Percentiles rank a stretch among this genome's conserved stretches.
Conservation (phyloP, 2,329 filamentous ascomycete species). For the Trichoderma citrinoviride region DNA sequence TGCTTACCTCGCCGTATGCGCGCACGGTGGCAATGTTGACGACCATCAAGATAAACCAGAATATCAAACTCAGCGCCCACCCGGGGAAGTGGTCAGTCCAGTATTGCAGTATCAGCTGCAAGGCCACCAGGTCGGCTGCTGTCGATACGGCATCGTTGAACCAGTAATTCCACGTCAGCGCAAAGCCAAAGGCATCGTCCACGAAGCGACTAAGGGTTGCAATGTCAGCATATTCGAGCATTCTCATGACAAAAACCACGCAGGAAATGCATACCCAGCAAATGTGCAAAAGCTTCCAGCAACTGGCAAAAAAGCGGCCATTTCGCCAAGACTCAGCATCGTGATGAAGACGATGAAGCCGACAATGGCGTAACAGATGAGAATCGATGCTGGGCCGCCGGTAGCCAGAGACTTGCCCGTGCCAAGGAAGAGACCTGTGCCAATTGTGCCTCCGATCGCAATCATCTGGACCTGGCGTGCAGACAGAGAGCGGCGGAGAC, state of each 20-base stretch:
- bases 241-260: not conserved
- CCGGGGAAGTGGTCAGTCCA: conserved; percentile 63
- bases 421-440: conserved; percentile 61
- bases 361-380: conserved; percentile 56
- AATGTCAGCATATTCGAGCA: conserved; percentile 6
- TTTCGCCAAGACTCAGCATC: conserved; percentile 59
- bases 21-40: conserved; percentile 37
- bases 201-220: conserved; percentile 42
- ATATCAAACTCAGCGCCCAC: conserved; percentile 61
- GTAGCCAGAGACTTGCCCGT: conserved; percentile 59
- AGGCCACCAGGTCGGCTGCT: conserved; percentile 56
- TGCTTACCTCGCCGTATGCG: conserved; percentile 36
- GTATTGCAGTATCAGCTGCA: conserved; percentile 55
- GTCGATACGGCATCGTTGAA: conserved; percentile 59
- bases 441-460: conserved; percentile 58
- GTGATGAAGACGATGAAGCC: conserved; percentile 58
- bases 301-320: conserved; percentile 53
- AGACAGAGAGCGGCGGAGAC: conserved; percentile 54
- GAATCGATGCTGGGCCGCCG: conserved; percentile 57
- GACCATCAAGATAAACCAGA: conserved; percentile 54
- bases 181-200: conserved; percentile 54
- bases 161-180: conserved; percentile 61
- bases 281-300: conserved; percentile 56
- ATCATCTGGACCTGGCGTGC: conserved; percentile 67
- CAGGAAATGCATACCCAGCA: conserved; percentile 33